Evolutionary conservation across 176 grass and related monocot species (phyloP).

Genomic region (Oryza australiensis): DNA sequence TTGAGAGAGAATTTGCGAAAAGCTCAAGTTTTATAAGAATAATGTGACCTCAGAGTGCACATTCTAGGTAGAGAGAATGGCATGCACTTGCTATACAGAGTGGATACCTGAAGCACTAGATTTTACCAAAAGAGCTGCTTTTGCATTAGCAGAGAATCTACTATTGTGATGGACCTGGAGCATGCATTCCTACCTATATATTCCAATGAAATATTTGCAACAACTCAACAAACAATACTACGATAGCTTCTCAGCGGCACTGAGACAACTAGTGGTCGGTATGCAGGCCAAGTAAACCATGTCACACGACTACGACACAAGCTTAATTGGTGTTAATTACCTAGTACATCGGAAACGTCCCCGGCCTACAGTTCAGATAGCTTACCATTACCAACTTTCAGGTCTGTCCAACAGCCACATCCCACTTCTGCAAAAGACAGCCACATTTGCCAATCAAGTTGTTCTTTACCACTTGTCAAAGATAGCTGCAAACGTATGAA

Average conservation of each 20-base stretch:
- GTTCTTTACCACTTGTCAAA: background rate
- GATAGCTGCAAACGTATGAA: background rate
- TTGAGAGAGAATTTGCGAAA: too few relatives aligned
- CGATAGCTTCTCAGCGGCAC: background rate
- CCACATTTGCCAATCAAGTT: background rate
- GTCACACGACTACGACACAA: conserved; percentile 14
- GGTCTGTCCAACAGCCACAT: background rate
- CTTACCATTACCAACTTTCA: background rate
- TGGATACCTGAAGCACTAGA: conserved; percentile 25
- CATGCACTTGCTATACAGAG: background rate
- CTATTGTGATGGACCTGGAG: background rate
- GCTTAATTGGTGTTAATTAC: conserved; percentile 11
- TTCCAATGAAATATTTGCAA: background rate
- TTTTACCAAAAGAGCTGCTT: background rate
- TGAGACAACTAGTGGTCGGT: background rate
- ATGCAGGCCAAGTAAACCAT: conserved; percentile 2
- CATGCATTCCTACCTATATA: background rate
- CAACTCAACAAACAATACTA: background rate
- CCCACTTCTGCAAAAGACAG: too few relatives aligned
- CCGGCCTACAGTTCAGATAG: background rate
- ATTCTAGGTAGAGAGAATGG: background rate
- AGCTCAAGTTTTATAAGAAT: background rate
- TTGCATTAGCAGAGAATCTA: background rate
- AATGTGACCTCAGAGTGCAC: background rate
- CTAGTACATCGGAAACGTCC: conserved; percentile 13